Conservation (phyloP, 139 green algal species). For the Deuterostichococcus epilithicus region DNA sequence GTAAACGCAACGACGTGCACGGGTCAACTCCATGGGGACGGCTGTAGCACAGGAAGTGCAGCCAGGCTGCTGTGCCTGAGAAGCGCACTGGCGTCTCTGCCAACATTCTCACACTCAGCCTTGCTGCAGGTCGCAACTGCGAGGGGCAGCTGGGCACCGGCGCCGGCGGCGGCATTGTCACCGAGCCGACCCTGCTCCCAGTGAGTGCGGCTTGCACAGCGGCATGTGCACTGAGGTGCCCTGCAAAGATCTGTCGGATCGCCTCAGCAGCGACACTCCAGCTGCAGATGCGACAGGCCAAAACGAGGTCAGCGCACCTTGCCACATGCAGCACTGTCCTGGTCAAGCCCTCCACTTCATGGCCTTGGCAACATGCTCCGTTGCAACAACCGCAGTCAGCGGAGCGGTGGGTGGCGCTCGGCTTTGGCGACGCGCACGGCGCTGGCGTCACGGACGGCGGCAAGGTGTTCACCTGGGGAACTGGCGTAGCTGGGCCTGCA, state of each 20-base stretch:
- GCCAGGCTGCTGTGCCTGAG: no score
- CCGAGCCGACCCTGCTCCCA: not conserved
- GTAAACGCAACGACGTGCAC: no score
- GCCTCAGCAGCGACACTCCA: not conserved
- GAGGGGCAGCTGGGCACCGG: not conserved
- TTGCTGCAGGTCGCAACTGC: conserved; percentile 15
- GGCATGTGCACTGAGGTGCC: not conserved
- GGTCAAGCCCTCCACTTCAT: not conserved
- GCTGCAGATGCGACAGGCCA: no score
- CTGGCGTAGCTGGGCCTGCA: conserved; percentile 56
- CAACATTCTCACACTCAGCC: not conserved
- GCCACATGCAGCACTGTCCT: not conserved
- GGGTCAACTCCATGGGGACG: no score
- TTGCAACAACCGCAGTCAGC: conserved; percentile 25
- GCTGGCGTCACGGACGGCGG: conserved; percentile 62
- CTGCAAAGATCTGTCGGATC: not conserved
- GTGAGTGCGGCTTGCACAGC: not conserved
- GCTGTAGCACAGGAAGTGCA: no score
- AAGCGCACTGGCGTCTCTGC: not conserved
- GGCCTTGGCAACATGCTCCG: not conserved
- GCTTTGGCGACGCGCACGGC: conserved; percentile 59
- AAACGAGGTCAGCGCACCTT: no score
- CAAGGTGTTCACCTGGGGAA: conserved; percentile 78
- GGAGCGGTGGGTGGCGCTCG: conserved; percentile 64
- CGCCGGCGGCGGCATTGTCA: not conserved